Conservation (phyloP, 2,329 filamentous ascomycete species). For the Xylaria sp. region DNA sequence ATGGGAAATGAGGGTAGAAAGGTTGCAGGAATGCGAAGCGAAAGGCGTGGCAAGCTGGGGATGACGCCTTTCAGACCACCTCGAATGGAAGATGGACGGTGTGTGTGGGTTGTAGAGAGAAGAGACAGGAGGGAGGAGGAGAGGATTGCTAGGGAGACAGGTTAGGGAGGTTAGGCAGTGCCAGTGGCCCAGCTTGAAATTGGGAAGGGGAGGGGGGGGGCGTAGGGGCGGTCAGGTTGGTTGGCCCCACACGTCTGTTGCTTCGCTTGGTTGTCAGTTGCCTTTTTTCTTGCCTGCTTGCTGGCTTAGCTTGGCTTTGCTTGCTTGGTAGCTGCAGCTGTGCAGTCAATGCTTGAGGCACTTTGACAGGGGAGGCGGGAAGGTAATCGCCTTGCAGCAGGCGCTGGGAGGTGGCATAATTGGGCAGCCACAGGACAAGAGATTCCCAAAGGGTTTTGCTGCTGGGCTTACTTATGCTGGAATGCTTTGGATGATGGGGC, state of each 20-base stretch:
- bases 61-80: conserved; percentile 37
- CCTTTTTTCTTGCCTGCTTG: conserved; percentile 1
- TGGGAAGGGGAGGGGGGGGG: neutral
- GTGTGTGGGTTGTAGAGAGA: conserved; percentile 38
- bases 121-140: conserved; percentile 38
- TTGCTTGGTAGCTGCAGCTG: no score
- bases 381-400: neutral
- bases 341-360: neutral
- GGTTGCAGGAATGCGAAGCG: conserved; percentile 15
- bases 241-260: conserved; percentile 31
- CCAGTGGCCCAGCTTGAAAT: neutral
- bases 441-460: neutral
- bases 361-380: neutral
- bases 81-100: conserved; percentile 34
- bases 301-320: neutral
- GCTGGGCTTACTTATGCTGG: neutral
- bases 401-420: conserved; percentile 15
- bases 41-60: conserved; percentile 31
- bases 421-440: conserved; percentile 28
- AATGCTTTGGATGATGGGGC: conserved; percentile 16
- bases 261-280: conserved; percentile 11
- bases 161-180: conserved; percentile 30
- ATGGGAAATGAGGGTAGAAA: conserved; percentile 3
- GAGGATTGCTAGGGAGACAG: conserved; percentile 35
- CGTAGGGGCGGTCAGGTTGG: conserved; percentile 33